These are phyloP conservation scores for Lactarius quietus DNA, from an alignment of 768 basidiomycete genomes.

Conservation along the genomic window DNA sequence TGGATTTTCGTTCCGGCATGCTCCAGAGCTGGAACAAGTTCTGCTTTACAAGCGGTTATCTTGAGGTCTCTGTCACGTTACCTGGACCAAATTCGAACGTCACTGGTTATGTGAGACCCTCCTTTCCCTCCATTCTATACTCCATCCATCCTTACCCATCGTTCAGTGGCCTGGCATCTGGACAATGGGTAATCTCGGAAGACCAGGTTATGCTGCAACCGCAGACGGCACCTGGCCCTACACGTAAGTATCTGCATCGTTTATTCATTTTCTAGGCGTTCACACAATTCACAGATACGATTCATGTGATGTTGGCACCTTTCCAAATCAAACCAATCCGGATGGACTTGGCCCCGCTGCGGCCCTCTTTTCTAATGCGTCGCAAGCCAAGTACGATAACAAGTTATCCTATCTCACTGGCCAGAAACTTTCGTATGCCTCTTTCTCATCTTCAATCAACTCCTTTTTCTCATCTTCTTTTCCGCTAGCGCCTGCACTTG, in stretches of 20 bases:
- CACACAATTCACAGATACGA: constrained; percentile 39
- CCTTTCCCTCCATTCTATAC: not conserved
- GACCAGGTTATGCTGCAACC: constrained; percentile 76
- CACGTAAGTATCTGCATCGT: constrained; percentile 44
- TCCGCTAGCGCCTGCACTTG: constrained; percentile 66
- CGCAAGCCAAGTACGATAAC: constrained; percentile 49
- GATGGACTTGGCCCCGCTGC: constrained; percentile 57
- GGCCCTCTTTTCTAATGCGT: constrained; percentile 50
- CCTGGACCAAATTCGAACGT: constrained; percentile 57
- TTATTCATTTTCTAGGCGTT: not conserved
- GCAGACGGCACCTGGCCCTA: constrained; percentile 86
- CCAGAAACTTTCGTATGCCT: constrained; percentile 64
- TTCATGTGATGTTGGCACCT: constrained; percentile 56
- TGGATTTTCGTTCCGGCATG: constrained; percentile 72
- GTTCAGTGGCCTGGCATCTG: constrained; percentile 78
- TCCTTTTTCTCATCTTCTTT: not conserved
- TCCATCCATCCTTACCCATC: not conserved
- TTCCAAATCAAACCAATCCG: constrained; percentile 47
- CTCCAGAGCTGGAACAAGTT: constrained; percentile 91
- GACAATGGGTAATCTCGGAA: constrained; percentile 86
- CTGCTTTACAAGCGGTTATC: constrained; percentile 73
- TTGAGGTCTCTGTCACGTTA: constrained; percentile 61
- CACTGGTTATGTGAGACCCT: constrained; percentile 41
- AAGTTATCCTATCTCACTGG: constrained; percentile 74
- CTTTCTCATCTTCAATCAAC: not conserved